A percentile compares a stretch with the other conserved stretches of the same genome.
phyloP scores from a whole-genome alignment of 1,139 yeast genomes.

The Wickerhamiella pararugosa region DNA sequence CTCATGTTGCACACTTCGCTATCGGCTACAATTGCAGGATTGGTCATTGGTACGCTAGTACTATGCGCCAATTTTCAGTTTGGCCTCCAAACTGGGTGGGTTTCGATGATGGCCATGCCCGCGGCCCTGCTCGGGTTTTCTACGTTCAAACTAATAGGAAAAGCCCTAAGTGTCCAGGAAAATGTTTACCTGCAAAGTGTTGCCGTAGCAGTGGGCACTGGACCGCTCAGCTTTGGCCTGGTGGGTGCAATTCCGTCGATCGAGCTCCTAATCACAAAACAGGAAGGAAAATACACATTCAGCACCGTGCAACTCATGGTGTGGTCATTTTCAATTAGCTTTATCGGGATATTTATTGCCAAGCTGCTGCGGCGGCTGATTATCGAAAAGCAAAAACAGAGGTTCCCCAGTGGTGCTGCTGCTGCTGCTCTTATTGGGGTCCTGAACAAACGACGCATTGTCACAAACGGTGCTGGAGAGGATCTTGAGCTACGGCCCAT shows the following conservation, averaged over 20 bases:
- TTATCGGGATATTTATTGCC: conserved; percentile 92
- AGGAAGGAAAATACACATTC: conserved; percentile 42
- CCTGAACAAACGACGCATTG: conserved; percentile 32
- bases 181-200: conserved; percentile 84
- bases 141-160: conserved; percentile 40
- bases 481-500: background rate
- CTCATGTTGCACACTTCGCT: conserved; percentile 36
- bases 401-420: conserved; percentile 92
- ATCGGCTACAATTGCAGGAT: conserved; percentile 58
- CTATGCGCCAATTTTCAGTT: conserved; percentile 84
- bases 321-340: conserved; percentile 80
- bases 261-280: conserved; percentile 65
- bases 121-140: conserved; percentile 83
- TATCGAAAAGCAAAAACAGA: conserved; percentile 65
- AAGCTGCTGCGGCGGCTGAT: conserved; percentile 77
- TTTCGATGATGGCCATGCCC: conserved; percentile 97
- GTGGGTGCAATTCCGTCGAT: conserved; percentile 97
- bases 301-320: conserved; percentile 39
- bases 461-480: conserved; percentile 1
- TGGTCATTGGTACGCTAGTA: conserved; percentile 66
- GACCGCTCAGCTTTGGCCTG: conserved; percentile 87
- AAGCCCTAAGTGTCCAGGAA: conserved; percentile 71
- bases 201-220: conserved; percentile 95
- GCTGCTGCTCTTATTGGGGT: conserved; percentile 88
- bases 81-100: conserved; percentile 98